phyloP scores from a whole-genome alignment of 352 stramenopile genomes.

The Blastocystis sp. region DNA sequence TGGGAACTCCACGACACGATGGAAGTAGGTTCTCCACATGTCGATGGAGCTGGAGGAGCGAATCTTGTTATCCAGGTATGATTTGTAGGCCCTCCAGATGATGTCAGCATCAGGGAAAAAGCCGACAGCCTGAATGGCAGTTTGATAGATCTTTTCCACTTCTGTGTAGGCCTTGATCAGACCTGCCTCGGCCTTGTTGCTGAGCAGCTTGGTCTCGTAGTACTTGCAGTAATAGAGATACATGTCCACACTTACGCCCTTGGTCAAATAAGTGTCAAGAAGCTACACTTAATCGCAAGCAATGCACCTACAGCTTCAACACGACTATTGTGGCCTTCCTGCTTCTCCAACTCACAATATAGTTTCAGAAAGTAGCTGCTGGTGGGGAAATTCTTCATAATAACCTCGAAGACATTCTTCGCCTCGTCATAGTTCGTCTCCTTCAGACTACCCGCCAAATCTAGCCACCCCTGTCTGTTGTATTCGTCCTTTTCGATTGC shows the following conservation, averaged over 20 bases:
- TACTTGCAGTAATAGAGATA: conserved; percentile 38
- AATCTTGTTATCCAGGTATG: neutral
- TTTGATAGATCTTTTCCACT: neutral
- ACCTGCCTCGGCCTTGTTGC: neutral
- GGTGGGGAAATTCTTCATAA: conserved; percentile 22
- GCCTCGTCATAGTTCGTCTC: neutral
- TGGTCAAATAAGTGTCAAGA: neutral
- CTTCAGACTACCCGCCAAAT: neutral
- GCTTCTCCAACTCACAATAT: conserved; percentile 3
- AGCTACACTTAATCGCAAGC: neutral
- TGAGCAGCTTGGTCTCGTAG: neutral
- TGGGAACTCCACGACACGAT: neutral
- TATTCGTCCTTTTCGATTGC: neutral
- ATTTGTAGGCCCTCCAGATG: neutral
- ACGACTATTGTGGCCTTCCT: neutral
- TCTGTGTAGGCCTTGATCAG: neutral
- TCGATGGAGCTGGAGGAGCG: neutral
- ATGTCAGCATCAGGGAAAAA: conserved; percentile 22
- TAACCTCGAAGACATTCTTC: conserved; percentile 2
- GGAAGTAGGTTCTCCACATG: neutral
- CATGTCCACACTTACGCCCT: conserved; percentile 15
- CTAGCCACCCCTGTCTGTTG: conserved; percentile 14
- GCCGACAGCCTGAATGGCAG: neutral
- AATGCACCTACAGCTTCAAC: neutral
- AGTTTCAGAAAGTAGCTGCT: conserved; percentile 2